phyloP scores from a whole-genome alignment of 1,284 basidiomycete species.

The Anthracocystis walkeri region DNA sequence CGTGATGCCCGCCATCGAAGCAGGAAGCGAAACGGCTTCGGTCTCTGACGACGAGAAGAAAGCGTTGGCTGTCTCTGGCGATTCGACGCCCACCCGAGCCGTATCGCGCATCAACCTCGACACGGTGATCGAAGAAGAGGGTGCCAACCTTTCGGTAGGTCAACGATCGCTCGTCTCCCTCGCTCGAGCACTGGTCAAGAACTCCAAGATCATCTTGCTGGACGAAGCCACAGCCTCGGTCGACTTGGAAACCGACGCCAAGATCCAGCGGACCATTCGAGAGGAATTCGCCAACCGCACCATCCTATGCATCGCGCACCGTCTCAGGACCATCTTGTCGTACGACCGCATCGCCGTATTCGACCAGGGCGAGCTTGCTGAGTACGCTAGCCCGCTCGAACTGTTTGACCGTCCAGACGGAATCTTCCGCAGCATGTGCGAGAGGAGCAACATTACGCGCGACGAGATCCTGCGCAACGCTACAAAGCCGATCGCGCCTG shows the following conservation, averaged over 20 bases:
- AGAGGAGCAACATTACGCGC: constrained; percentile 78
- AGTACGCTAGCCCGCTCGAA: constrained; percentile 78
- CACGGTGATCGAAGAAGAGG: constrained; percentile 67
- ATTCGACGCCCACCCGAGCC: constrained; percentile 22
- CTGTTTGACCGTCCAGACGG: constrained; percentile 74
- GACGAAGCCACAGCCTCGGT: constrained; percentile 84
- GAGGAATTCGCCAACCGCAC: constrained; percentile 83
- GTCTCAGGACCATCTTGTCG: constrained; percentile 81
- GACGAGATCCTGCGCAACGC: constrained; percentile 69
- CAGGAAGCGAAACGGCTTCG: constrained; percentile 26
- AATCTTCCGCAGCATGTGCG: constrained; percentile 79
- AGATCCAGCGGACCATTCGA: constrained; percentile 87
- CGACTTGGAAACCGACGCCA: constrained; percentile 82
- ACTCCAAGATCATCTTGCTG: constrained; percentile 57
- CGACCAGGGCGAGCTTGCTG: constrained; percentile 78
- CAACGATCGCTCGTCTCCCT: constrained; percentile 69
- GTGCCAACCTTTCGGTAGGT: constrained; percentile 68
- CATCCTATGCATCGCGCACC: constrained; percentile 79
- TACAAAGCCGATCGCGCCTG: constrained; percentile 1
- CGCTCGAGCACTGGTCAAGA: constrained; percentile 68
- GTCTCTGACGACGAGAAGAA: constrained; percentile 38
- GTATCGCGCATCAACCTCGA: constrained; percentile 65
- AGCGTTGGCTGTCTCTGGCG: constrained; percentile 22
- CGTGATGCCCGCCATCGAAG: constrained; percentile 22
- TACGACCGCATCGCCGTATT: constrained; percentile 85